phyloP scores from a whole-genome alignment of 78 protist genomes.

The Emiliania huxleyi region DNA sequence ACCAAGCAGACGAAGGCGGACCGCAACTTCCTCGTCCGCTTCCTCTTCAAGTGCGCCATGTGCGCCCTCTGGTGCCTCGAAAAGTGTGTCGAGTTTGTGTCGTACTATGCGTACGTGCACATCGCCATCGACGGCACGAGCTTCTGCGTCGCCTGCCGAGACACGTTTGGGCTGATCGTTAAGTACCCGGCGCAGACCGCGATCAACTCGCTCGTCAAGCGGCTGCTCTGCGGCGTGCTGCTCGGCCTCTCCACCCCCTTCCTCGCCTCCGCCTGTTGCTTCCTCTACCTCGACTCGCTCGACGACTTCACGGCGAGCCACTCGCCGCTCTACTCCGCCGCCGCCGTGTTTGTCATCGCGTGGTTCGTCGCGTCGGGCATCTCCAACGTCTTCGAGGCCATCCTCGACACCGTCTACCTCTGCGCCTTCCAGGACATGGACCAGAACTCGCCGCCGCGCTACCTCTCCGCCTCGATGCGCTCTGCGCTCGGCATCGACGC shows the following conservation, averaged over 20 bases:
- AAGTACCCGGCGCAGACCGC: neutral
- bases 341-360: neutral
- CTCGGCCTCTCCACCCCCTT: neutral
- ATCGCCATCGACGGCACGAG: neutral
- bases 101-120: neutral
- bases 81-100: neutral
- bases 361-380: neutral
- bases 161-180: neutral
- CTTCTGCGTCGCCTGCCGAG: neutral
- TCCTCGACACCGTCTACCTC: slow-evolving; percentile 12
- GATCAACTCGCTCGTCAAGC: neutral
- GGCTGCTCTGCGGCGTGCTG: neutral
- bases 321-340: neutral
- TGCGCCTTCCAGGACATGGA: slow-evolving; percentile 16
- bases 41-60: neutral
- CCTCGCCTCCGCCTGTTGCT: neutral
- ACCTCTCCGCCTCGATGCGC: neutral
- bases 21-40: neutral
- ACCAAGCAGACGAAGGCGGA: neutral
- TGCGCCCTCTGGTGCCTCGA: neutral
- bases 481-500: neutral
- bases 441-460: neutral
- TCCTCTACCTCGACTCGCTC: neutral
- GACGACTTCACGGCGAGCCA: neutral
- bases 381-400: neutral